Conservation (phyloP, 345 rosid genomes). For the Brassica rapa region DNA sequence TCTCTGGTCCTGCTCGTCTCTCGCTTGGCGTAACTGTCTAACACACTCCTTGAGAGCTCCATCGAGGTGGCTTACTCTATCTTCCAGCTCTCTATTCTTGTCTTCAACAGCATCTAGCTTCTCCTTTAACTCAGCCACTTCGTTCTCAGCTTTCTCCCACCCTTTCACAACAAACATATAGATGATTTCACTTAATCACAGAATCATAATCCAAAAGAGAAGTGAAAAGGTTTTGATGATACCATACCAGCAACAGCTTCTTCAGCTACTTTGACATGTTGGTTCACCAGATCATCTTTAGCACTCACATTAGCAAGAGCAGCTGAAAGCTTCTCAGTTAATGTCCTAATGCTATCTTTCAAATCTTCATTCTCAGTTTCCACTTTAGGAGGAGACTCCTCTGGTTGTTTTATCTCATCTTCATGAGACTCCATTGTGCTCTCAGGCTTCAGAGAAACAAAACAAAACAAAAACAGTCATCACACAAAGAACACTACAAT, state of each 20-base stretch:
- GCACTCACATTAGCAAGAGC: slow-evolving; percentile 79
- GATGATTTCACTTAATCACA: not conserved
- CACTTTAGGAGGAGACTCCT: slow-evolving; percentile 52
- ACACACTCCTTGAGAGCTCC: slow-evolving; percentile 96
- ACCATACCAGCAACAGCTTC: slow-evolving; percentile 89
- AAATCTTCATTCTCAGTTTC: slow-evolving; percentile 49
- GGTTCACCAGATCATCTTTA: slow-evolving; percentile 87
- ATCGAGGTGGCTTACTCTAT: slow-evolving; percentile 78
- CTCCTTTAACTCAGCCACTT: slow-evolving; percentile 55
- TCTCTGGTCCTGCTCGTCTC: slow-evolving; percentile 75
- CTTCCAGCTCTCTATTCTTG: slow-evolving; percentile 60
- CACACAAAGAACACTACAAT: too few species aligned
- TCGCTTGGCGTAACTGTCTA: slow-evolving; percentile 82
- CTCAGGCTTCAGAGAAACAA: slow-evolving; percentile 46
- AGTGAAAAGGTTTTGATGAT: not conserved
- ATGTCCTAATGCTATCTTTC: slow-evolving; percentile 47
- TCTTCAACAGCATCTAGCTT: slow-evolving; percentile 59
- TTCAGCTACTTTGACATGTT: slow-evolving; percentile 92
- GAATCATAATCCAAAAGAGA: not conserved
- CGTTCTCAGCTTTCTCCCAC: slow-evolving; percentile 95
- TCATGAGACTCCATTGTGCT: slow-evolving; percentile 57
- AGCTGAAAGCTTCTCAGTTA: slow-evolving; percentile 78
- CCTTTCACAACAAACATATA: slow-evolving; percentile 45
- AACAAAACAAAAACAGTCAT: not conserved
- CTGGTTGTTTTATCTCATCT: slow-evolving; percentile 49